These are phyloP conservation scores for Phylloporus sp. DNA, from an alignment of 768 basidiomycete genomes.

Conservation along the genomic window DNA sequence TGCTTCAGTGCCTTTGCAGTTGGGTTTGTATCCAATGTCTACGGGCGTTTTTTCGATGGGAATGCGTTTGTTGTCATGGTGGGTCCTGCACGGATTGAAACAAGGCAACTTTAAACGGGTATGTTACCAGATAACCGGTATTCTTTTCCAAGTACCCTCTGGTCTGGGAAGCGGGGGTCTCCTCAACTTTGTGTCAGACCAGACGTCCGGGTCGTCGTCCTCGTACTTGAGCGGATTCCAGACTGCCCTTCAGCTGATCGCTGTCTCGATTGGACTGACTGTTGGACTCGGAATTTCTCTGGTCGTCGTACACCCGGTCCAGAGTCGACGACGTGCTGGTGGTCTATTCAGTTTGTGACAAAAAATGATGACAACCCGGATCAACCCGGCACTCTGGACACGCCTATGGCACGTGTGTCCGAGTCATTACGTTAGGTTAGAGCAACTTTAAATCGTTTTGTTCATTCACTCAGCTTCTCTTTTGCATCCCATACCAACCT, in stretches of 20 bases:
- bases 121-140: slow-evolving; percentile 57
- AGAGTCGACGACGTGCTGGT: slow-evolving; percentile 51
- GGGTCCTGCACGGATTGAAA: slow-evolving; percentile 11
- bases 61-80: slow-evolving; percentile 84
- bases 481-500: not conserved
- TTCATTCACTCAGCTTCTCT: slow-evolving; percentile 2
- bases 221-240: slow-evolving; percentile 70
- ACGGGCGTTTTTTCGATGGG: slow-evolving; percentile 67
- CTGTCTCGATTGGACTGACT: slow-evolving; percentile 74
- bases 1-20: slow-evolving; percentile 66
- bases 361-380: not conserved
- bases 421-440: not conserved
- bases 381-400: no score
- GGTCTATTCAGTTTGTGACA: slow-evolving; percentile 59
- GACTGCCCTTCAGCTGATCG: slow-evolving; percentile 72
- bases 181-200: slow-evolving; percentile 60
- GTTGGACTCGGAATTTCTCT: slow-evolving; percentile 74
- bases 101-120: not conserved
- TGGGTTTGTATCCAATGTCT: slow-evolving; percentile 74
- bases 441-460: slow-evolving; percentile 12
- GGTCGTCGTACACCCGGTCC: slow-evolving; percentile 61
- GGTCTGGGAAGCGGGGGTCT: slow-evolving; percentile 79
- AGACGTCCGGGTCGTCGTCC: slow-evolving; percentile 46
- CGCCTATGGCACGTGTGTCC: not conserved
- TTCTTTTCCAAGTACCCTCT: slow-evolving; percentile 82